phyloP scores from a whole-genome alignment of 768 basidiomycete genomes.

The Calvatia gigantea region DNA sequence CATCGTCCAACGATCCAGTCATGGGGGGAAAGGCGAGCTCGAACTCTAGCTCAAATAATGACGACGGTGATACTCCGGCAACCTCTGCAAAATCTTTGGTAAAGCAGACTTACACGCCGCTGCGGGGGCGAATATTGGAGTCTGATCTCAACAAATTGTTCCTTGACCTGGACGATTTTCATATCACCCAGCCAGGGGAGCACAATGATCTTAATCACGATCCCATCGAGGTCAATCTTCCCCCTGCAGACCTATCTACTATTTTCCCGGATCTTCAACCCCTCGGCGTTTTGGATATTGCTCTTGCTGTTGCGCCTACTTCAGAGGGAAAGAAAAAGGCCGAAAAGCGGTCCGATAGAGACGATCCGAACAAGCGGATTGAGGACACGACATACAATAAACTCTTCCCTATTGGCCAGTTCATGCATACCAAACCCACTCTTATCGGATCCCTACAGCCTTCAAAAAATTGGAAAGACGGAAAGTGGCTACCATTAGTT shows the following conservation, averaged over 20 bases:
- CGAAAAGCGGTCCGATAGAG: slow-evolving; percentile 57
- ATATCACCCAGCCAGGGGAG: slow-evolving; percentile 18
- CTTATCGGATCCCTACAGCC: slow-evolving; percentile 85
- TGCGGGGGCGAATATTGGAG: slow-evolving; percentile 64
- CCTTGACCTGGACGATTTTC: slow-evolving; percentile 41
- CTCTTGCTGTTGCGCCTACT: slow-evolving; percentile 26
- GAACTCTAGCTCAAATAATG: slow-evolving; percentile 29
- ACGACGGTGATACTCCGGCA: slow-evolving; percentile 29
- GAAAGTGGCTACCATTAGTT: slow-evolving; percentile 62
- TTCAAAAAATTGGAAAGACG: slow-evolving; percentile 66
- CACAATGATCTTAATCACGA: slow-evolving; percentile 18
- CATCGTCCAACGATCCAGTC: slow-evolving; percentile 53
- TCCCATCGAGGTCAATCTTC: slow-evolving; percentile 22
- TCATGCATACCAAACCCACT: slow-evolving; percentile 82
- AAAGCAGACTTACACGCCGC: slow-evolving; percentile 47
- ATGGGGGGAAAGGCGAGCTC: slow-evolving; percentile 41
- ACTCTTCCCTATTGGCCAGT: slow-evolving; percentile 67
- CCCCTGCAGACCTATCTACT: slow-evolving; percentile 49
- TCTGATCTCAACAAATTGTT: slow-evolving; percentile 53
- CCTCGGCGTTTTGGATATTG: slow-evolving; percentile 50
- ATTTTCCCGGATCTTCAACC: slow-evolving; percentile 86
- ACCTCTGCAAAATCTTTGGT: slow-evolving; percentile 37
- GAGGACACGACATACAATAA: slow-evolving; percentile 81
- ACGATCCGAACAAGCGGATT: slow-evolving; percentile 69
- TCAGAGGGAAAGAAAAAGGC: slow-evolving; percentile 44